A percentile compares a stretch with the other conserved stretches of the same genome.
These are phyloP conservation scores for Daldinia concentrica DNA, from an alignment of 495 filamentous ascomycete species.

Conservation along the genomic window DNA sequence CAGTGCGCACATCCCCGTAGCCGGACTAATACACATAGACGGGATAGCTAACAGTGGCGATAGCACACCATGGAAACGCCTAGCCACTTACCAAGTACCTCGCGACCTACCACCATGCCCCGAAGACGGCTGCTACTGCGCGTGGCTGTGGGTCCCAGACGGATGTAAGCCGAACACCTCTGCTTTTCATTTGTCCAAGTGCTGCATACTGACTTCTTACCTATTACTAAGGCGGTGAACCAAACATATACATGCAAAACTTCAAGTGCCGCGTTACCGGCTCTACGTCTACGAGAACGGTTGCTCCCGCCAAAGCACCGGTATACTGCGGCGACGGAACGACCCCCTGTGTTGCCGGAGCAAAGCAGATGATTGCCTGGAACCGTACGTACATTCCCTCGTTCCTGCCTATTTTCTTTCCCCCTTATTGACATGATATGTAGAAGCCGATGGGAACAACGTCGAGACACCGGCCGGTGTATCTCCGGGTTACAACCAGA, in stretches of 20 bases:
- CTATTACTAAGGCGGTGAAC: constrained; percentile 49
- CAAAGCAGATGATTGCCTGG: constrained; percentile 66
- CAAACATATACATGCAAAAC: constrained; percentile 65
- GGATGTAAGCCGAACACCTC: constrained; percentile 46
- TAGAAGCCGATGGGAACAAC: constrained; percentile 54
- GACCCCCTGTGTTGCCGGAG: constrained; percentile 58
- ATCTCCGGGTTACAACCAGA: constrained; percentile 53
- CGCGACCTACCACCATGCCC: constrained; percentile 59
- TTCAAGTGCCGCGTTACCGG: constrained; percentile 63
- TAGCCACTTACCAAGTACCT: constrained; percentile 59
- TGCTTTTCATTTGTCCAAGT: neutral
- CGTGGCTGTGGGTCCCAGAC: constrained; percentile 66
- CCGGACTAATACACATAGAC: neutral
- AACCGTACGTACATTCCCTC: constrained; percentile 47
- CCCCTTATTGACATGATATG: constrained; percentile 4
- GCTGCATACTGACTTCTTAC: neutral
- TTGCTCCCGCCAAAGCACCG: constrained; percentile 55
- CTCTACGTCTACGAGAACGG: constrained; percentile 49
- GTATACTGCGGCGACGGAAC: constrained; percentile 55
- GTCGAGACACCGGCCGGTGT: constrained; percentile 42
- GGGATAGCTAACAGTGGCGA: neutral
- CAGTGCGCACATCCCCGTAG: constrained; percentile 38
- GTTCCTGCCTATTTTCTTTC: neutral
- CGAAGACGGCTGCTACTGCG: constrained; percentile 61
- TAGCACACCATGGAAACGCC: constrained; percentile 62